phyloP scores from a whole-genome alignment of 2,329 filamentous ascomycete species.

The Podosphaera xanthii region DNA sequence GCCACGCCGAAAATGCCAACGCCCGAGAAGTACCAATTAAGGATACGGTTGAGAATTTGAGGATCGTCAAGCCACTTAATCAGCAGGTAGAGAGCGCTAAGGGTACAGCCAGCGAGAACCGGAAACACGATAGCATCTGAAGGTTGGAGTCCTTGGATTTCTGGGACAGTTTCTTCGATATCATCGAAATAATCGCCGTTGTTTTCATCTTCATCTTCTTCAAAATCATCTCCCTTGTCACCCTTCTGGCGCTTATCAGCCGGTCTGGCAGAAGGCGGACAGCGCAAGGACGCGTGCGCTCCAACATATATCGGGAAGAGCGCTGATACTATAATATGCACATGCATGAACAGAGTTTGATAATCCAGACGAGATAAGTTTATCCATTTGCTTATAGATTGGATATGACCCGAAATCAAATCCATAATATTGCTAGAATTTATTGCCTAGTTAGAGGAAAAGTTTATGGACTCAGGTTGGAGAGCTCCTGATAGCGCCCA shows the following conservation, averaged over 20 bases:
- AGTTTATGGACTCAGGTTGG: neutral
- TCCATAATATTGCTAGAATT: neutral
- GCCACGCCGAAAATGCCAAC: slow-evolving; percentile 25
- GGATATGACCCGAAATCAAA: neutral
- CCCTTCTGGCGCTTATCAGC: neutral
- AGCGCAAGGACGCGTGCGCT: slow-evolving; percentile 62
- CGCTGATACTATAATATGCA: slow-evolving; percentile 42
- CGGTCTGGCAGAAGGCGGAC: slow-evolving; percentile 54
- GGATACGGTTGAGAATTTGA: slow-evolving; percentile 54
- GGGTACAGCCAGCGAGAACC: slow-evolving; percentile 45
- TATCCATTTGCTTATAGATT: neutral
- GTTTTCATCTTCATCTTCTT: slow-evolving; percentile 23
- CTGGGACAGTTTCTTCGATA: slow-evolving; percentile 31
- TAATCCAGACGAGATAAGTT: neutral
- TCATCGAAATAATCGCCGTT: slow-evolving; percentile 26
- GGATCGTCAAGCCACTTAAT: slow-evolving; percentile 78
- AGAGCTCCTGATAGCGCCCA: neutral
- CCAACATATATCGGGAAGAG: slow-evolving; percentile 67
- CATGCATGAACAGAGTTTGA: slow-evolving; percentile 9
- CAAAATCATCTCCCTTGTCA: neutral
- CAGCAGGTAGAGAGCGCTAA: slow-evolving; percentile 62
- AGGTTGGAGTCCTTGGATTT: slow-evolving; percentile 45
- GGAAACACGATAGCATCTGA: slow-evolving; percentile 73
- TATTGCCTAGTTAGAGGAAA: neutral
- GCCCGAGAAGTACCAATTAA: slow-evolving; percentile 59